A percentile compares a stretch with the other conserved stretches of the same genome.
Conservation (phyloP, 345 rosid species). For the Tarenaya hassleriana region DNA sequence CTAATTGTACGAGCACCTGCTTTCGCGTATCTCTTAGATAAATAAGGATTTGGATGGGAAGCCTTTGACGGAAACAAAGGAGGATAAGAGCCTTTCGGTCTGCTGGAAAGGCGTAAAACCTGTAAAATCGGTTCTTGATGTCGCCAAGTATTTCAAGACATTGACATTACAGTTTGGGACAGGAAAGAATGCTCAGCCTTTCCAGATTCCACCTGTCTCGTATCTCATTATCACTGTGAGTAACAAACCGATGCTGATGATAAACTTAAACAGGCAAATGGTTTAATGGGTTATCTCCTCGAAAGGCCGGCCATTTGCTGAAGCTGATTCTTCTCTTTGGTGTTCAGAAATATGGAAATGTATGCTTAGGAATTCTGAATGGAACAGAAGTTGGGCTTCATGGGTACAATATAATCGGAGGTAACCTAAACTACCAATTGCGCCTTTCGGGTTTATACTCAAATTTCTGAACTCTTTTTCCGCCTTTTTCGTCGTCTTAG, state of each 20-base stretch:
- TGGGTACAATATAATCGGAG: slow-evolving; percentile 54
- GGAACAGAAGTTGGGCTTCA: slow-evolving; percentile 54
- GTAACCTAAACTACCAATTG: too few species aligned
- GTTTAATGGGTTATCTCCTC: not conserved
- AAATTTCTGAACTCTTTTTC: too few species aligned
- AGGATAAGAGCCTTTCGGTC: slow-evolving; percentile 58
- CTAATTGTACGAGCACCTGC: not conserved
- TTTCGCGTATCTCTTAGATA: slow-evolving; percentile 15
- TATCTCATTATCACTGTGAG: slow-evolving; percentile 77
- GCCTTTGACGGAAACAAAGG: slow-evolving; percentile 40
- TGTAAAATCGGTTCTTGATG: slow-evolving; percentile 42
- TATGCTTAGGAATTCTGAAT: slow-evolving; percentile 75
- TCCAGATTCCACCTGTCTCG: slow-evolving; percentile 58
- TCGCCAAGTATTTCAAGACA: slow-evolving; percentile 54
- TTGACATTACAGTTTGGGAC: slow-evolving; percentile 42
- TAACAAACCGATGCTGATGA: not conserved
- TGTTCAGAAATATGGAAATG: slow-evolving; percentile 59
- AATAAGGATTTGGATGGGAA: slow-evolving; percentile 32
- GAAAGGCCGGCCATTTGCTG: slow-evolving; percentile 3
- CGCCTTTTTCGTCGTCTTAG: slow-evolving; percentile 27
- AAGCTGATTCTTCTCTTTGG: slow-evolving; percentile 8
- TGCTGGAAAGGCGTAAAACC: slow-evolving; percentile 82
- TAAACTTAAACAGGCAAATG: not conserved
- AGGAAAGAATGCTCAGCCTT: slow-evolving; percentile 38
- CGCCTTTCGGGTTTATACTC: too few species aligned